phyloP scores from a whole-genome alignment of 352 stramenopile genomes.

The Blastocystis hominis region DNA sequence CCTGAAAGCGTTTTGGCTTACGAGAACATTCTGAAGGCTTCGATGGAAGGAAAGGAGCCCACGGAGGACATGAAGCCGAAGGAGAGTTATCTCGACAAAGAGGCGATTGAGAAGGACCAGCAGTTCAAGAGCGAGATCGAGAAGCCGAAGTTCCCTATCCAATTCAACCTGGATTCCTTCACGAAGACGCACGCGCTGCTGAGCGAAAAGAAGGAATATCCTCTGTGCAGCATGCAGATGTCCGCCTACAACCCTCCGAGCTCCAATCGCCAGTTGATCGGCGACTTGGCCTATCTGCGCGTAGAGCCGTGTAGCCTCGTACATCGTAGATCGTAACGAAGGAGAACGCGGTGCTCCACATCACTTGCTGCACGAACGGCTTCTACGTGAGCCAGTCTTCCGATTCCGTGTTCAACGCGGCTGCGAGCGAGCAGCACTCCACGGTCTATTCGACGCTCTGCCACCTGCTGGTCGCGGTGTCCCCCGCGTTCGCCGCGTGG shows the following conservation, averaged over 20 bases:
- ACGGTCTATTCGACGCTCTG: conserved; percentile 5
- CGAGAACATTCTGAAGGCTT: background rate
- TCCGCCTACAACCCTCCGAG: conserved; percentile 12
- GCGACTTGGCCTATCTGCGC: conserved; percentile 27
- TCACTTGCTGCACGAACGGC: conserved; percentile 2
- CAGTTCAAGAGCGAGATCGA: conserved; percentile 3
- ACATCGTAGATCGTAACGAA: conserved; percentile 6
- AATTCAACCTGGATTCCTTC: conserved; percentile 13
- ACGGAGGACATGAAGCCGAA: background rate
- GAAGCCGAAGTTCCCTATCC: background rate
- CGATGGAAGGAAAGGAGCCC: background rate
- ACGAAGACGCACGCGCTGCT: background rate
- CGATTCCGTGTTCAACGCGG: conserved; percentile 24
- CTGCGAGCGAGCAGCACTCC: background rate
- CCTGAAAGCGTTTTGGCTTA: background rate
- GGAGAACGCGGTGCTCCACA: background rate
- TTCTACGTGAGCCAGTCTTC: conserved; percentile 46
- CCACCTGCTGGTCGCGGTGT: conserved; percentile 4
- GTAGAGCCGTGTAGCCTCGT: background rate
- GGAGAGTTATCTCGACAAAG: conserved; percentile 20
- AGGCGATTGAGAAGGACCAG: conserved; percentile 10
- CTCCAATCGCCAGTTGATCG: background rate
- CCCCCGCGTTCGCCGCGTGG: conserved; percentile 5
- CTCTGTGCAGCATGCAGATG: background rate
- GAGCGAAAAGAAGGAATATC: background rate